These are phyloP conservation scores for Penicillium canescens DNA, from an alignment of 495 filamentous ascomycete species.

Conservation along the genomic window DNA sequence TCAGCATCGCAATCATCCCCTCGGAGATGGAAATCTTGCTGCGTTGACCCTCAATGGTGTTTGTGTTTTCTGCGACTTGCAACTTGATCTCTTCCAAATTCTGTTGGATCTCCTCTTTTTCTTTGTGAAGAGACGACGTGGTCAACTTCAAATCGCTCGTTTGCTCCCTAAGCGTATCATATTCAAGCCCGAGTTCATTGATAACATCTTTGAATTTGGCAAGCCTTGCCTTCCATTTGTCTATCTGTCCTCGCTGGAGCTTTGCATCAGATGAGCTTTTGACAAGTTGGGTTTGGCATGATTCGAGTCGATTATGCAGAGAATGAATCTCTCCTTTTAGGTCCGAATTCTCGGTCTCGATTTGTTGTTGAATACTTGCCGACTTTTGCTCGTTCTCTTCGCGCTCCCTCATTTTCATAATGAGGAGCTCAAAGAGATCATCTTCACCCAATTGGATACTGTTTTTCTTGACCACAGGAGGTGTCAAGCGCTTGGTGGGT, in stretches of 20 bases:
- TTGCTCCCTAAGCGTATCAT: constrained; percentile 31
- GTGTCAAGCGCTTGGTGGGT: neutral
- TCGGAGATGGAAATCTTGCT: constrained; percentile 15
- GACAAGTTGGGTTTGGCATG: constrained; percentile 12
- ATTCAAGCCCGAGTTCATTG: constrained; percentile 36
- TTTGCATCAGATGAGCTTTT: constrained; percentile 20
- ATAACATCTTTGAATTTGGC: constrained; percentile 34
- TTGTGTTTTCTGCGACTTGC: constrained; percentile 18
- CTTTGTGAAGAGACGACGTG: constrained; percentile 19
- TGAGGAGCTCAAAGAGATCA: constrained; percentile 38
- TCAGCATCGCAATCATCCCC: constrained; percentile 11
- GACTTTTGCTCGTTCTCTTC: constrained; percentile 34
- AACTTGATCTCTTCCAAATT: constrained; percentile 24
- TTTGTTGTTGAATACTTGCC: constrained; percentile 20
- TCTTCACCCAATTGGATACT: constrained; percentile 30
- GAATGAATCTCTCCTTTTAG: constrained; percentile 30
- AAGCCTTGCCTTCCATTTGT: constrained; percentile 36
- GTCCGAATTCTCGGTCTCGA: constrained; percentile 22
- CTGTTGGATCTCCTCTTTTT: constrained; percentile 24
- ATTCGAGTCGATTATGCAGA: constrained; percentile 20
- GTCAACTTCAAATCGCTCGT: constrained; percentile 22
- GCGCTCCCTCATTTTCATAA: constrained; percentile 31
- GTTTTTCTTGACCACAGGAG: neutral
- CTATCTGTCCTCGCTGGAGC: constrained; percentile 19
- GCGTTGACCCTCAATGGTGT: constrained; percentile 14